These are phyloP conservation scores for Saitozyma podzolica DNA, from an alignment of 768 basidiomycete genomes.

Conservation along the genomic window DNA sequence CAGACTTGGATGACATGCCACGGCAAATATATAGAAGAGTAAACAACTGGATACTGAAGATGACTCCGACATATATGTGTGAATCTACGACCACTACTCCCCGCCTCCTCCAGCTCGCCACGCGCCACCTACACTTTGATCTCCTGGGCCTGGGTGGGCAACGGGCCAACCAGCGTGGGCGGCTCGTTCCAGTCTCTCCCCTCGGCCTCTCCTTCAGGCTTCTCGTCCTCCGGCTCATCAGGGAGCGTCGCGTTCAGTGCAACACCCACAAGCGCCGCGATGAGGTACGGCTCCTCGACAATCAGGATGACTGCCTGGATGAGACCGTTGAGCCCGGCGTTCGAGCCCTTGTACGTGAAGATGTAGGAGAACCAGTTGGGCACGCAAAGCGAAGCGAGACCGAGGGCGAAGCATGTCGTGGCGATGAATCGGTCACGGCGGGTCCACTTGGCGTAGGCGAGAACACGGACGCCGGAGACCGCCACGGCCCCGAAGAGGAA, in stretches of 20 bases:
- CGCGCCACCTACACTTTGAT: too few relatives aligned
- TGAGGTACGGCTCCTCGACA: slow-evolving; percentile 31
- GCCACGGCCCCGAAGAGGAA: slow-evolving; percentile 32
- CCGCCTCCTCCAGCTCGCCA: too few relatives aligned
- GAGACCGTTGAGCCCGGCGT: slow-evolving; percentile 24
- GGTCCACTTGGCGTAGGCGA: slow-evolving; percentile 29
- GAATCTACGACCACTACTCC: too few relatives aligned
- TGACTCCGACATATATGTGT: too few relatives aligned
- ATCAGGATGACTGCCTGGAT: slow-evolving; percentile 27
- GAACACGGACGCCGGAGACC: slow-evolving; percentile 27
- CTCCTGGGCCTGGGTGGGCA: too few relatives aligned
- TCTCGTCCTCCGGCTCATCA: slow-evolving; percentile 14
- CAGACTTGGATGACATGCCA: too few relatives aligned
- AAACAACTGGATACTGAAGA: too few relatives aligned
- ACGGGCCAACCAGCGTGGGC: neutral
- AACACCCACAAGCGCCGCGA: slow-evolving; percentile 23
- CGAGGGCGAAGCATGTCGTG: slow-evolving; percentile 24
- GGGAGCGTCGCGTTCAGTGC: slow-evolving; percentile 20
- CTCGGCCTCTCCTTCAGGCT: neutral
- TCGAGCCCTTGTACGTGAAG: slow-evolving; percentile 31
- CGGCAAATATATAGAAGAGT: too few relatives aligned
- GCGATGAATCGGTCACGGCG: slow-evolving; percentile 33
- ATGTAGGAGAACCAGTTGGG: slow-evolving; percentile 30
- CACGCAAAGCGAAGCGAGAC: slow-evolving; percentile 24
- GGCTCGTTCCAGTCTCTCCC: slow-evolving; percentile 11